phyloP scores from a whole-genome alignment of 257 asterid species.

The Solanum appendiculatum region DNA sequence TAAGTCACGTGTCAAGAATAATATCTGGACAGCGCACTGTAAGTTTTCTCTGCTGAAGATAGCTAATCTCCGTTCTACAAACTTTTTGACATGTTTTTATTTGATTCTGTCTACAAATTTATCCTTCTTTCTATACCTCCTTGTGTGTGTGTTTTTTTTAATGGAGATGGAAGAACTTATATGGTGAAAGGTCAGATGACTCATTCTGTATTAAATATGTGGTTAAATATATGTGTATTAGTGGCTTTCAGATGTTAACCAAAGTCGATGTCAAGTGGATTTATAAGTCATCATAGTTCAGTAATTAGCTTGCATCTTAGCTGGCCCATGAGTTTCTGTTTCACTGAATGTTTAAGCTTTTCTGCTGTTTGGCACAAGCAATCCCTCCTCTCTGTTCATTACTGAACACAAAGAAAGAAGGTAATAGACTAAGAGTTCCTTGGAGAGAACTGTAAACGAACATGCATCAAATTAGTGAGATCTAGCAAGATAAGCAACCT shows the following conservation, averaged over 20 bases:
- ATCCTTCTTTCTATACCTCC: not conserved
- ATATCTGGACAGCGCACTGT: slow-evolving; percentile 97
- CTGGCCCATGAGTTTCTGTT: not conserved
- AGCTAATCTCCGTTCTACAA: not conserved
- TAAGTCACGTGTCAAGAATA: slow-evolving; percentile 82
- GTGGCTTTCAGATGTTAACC: not conserved
- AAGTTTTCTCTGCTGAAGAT: slow-evolving; percentile 24
- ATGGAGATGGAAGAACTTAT: not conserved
- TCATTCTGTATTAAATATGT: not conserved
- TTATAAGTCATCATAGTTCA: not conserved
- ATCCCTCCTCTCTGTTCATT: not conserved
- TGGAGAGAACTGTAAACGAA: not conserved
- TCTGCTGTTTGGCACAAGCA: not conserved
- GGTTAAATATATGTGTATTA: not conserved
- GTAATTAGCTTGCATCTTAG: not conserved
- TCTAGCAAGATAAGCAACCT: not conserved
- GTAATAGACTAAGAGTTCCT: not conserved
- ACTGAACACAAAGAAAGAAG: not conserved
- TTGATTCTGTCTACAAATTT: not conserved
- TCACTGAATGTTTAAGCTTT: not conserved
- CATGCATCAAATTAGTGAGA: not conserved
- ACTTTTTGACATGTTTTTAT: not conserved
- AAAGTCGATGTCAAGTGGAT: not conserved
- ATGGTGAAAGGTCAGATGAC: not conserved
- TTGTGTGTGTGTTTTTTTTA: not conserved